Conservation (phyloP, 1,139 yeast species). For the Suhomyces kunorum region DNA sequence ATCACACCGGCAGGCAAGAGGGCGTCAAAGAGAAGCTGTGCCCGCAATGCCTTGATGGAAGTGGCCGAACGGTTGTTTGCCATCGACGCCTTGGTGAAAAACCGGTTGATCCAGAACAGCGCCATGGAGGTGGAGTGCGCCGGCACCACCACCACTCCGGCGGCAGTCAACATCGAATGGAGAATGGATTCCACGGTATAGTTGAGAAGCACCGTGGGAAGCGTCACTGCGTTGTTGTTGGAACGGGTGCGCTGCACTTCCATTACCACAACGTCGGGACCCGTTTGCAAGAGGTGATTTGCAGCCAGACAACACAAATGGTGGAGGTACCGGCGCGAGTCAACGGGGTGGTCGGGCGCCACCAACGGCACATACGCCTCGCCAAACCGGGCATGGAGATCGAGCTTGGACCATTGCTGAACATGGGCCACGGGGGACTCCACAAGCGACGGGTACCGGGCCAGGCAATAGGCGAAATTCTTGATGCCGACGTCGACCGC, state of each 20-base stretch:
- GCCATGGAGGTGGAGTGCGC: slow-evolving; percentile 41
- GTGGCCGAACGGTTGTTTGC: slow-evolving; percentile 7
- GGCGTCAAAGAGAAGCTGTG: slow-evolving; percentile 20
- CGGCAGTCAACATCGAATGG: slow-evolving; percentile 24
- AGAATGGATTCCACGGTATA: slow-evolving; percentile 39
- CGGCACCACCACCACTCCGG: slow-evolving; percentile 26
- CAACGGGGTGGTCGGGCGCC: slow-evolving; percentile 22
- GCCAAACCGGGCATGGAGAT: slow-evolving; percentile 28
- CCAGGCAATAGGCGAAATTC: slow-evolving; percentile 42
- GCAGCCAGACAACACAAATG: slow-evolving; percentile 26
- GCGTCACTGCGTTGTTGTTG: slow-evolving; percentile 31
- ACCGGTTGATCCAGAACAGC: slow-evolving; percentile 41
- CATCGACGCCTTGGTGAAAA: slow-evolving; percentile 24
- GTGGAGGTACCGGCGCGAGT: slow-evolving; percentile 29
- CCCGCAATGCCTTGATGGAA: slow-evolving; percentile 24
- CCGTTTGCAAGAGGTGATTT: slow-evolving; percentile 17
- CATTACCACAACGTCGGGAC: slow-evolving; percentile 30
- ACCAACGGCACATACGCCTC: slow-evolving; percentile 15
- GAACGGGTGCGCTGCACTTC: slow-evolving; percentile 46
- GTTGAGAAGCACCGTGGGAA: slow-evolving; percentile 42
- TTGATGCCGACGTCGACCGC: slow-evolving; percentile 45
- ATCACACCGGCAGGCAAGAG: slow-evolving; percentile 2
- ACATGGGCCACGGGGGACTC: slow-evolving; percentile 3
- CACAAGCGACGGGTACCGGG: slow-evolving; percentile 17
- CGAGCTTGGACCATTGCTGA: slow-evolving; percentile 34